Evolutionary conservation across 169 alveolate species (phyloP), one percentile per base, ranked within the genome.

Genomic region (Hepatocystis sp.): DNA sequence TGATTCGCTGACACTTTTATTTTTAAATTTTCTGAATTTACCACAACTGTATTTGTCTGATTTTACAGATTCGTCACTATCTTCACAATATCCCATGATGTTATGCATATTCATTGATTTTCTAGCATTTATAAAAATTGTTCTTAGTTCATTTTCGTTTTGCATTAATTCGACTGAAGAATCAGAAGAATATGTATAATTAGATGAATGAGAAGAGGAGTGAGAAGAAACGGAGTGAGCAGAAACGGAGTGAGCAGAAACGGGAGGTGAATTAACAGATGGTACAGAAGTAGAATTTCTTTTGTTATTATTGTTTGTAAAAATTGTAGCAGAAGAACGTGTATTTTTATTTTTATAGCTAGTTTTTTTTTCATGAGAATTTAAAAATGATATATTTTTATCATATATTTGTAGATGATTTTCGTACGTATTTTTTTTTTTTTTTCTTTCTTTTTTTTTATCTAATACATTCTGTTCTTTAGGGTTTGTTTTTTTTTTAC

Each of bases 101-200:
- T 81, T 81, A 32, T 81, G 89, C 1, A 81, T 36, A 61, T 63
- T 81, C 67, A 81, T 49, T 40, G 89, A 81, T 34, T 56, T 81
- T 42, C 89, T 81, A 23, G 66, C 89, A 63, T 44, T 81, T 68
- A 49, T 60, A 40, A 81, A 81, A 49, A 81, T 63, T 81, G 36
- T 81, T 36, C 58, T 32, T 28, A 81, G 42, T 32, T 81, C 89
- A 7, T 81, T 67, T 23, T 81, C 89, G 30, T 81, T 56, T 63
- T 81, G 89, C 17, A 81, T 32, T 23, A 81, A 46, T 61, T 81
- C 84, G 25, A 81, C 84, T n/a, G 89, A 81, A 5, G 89, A 71
- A n/a, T 55, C 28, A 2, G 89, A 63, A 25, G 76, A 49, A 39
- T 65, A 44, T 1, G 61, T 40, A 17, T 47, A 53, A n/a, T 65